A percentile compares a stretch with the other conserved stretches of the same genome.
phyloP scores from a whole-genome alignment of 139 green algal species.

The Chlorella sp. region DNA sequence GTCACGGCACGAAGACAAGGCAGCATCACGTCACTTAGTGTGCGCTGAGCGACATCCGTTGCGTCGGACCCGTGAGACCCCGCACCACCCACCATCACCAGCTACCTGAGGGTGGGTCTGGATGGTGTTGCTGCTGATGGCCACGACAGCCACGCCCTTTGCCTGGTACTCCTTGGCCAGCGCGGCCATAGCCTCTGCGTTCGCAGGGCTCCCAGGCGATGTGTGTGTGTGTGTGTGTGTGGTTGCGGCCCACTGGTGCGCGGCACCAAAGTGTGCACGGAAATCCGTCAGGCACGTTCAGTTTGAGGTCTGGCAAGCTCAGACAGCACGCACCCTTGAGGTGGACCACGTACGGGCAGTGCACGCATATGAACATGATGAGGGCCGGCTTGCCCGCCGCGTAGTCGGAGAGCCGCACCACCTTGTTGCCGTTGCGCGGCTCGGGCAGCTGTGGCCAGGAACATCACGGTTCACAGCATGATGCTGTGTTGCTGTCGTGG shows the following conservation, averaged over 20 bases:
- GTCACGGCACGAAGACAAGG: too few species aligned
- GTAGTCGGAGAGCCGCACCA: slow-evolving; percentile 4
- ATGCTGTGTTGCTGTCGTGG: too few species aligned
- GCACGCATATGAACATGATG: slow-evolving; percentile 79
- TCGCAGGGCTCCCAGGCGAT: slow-evolving; percentile 13
- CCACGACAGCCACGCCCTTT: slow-evolving; percentile 60
- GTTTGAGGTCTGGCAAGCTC: too few species aligned
- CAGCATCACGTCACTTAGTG: neutral
- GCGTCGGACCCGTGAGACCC: too few species aligned
- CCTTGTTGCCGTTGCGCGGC: neutral
- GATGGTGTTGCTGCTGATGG: slow-evolving; percentile 62
- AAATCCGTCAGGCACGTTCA: too few species aligned
- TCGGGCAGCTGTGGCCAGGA: slow-evolving; percentile 7
- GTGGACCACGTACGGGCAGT: slow-evolving; percentile 76
- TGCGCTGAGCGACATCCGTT: too few species aligned
- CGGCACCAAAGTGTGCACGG: too few species aligned
- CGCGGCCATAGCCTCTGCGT: slow-evolving; percentile 32
- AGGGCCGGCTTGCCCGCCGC: slow-evolving; percentile 26
- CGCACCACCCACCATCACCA: too few species aligned
- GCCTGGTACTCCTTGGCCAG: slow-evolving; percentile 51
- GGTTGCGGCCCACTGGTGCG: too few species aligned
- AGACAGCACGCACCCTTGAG: too few species aligned
- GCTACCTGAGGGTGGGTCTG: slow-evolving; percentile 9
- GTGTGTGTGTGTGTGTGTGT: neutral
- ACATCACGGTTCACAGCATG: too few species aligned